Percentiles rank a stretch among this genome's conserved stretches.
phyloP scores from a whole-genome alignment of 495 filamentous ascomycete genomes.

The Trichoderma reesei region DNA sequence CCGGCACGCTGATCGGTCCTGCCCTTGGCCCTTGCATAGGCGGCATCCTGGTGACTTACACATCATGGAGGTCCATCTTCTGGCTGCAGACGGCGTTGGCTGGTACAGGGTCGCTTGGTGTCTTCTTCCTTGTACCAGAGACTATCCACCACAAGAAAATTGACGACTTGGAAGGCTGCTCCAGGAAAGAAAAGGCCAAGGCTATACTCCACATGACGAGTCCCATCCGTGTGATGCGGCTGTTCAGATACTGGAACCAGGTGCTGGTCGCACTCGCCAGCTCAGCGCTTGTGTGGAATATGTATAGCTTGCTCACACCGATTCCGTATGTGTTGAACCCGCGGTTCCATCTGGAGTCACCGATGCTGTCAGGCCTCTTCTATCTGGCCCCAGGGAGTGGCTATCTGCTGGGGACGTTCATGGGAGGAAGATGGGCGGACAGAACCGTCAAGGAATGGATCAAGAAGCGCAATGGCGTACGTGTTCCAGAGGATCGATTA shows the following conservation, averaged over 20 bases:
- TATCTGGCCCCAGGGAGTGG: conserved; percentile 66
- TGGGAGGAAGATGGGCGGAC: conserved; percentile 65
- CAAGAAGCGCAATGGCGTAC: conserved; percentile 41
- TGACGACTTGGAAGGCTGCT: conserved; percentile 43
- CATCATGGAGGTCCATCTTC: conserved; percentile 60
- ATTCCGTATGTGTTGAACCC: conserved; percentile 69
- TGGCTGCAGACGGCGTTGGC: conserved; percentile 61
- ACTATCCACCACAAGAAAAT: conserved; percentile 53
- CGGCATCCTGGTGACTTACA: conserved; percentile 60
- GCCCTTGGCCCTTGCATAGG: conserved; percentile 60
- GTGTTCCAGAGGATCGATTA: conserved; percentile 61
- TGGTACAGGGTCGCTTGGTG: conserved; percentile 44
- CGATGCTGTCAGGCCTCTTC: conserved; percentile 59
- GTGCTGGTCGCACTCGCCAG: conserved; percentile 51
- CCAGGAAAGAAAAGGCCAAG: conserved; percentile 33
- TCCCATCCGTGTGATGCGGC: conserved; percentile 47
- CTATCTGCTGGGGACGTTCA: conserved; percentile 59
- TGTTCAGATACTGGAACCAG: conserved; percentile 60
- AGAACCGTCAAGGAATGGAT: conserved; percentile 54
- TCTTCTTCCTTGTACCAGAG: conserved; percentile 59
- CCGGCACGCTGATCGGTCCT: conserved; percentile 60
- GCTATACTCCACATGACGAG: conserved; percentile 52
- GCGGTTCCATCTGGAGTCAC: conserved; percentile 55
- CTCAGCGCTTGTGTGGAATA: conserved; percentile 58
- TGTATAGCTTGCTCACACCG: conserved; percentile 62